These are phyloP conservation scores for Termitomyces sp. DNA, from an alignment of 768 basidiomycete species.

Conservation along the genomic window DNA sequence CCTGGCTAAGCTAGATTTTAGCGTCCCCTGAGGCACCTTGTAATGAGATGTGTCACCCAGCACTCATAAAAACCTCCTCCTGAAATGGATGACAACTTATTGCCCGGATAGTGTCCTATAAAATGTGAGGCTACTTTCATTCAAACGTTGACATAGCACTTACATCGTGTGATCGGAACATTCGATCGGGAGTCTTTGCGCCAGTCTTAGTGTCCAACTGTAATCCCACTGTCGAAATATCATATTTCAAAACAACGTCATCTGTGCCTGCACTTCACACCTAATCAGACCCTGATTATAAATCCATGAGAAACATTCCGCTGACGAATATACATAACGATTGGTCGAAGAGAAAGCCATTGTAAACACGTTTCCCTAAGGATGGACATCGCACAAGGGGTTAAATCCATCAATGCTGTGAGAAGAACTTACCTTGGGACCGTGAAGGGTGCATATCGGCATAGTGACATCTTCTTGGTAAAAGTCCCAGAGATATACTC, in stretches of 20 bases:
- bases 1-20: constrained; percentile 42
- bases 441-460: constrained; percentile 37
- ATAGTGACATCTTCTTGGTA: constrained; percentile 46
- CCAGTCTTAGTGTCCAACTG: constrained; percentile 6
- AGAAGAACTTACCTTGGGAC: constrained; percentile 34
- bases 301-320: constrained; percentile 4
- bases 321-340: constrained; percentile 10
- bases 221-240: constrained; percentile 34
- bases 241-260: constrained; percentile 45
- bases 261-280: constrained; percentile 49
- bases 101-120: constrained; percentile 59
- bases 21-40: constrained; percentile 4
- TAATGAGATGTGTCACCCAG: constrained; percentile 38
- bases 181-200: constrained; percentile 12
- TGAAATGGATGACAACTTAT: constrained; percentile 61
- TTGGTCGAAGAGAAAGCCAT: constrained; percentile 64
- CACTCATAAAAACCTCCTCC: constrained; percentile 65
- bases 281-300: background rate
- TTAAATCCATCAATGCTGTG: too few species aligned
- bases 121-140: background rate
- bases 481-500: constrained; percentile 61
- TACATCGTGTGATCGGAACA: constrained; percentile 26
- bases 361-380: constrained; percentile 64
- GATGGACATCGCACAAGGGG: background rate
- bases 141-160: background rate